phyloP scores from a whole-genome alignment of 164 flowering plant species.

The Aristolochia fimbriata region DNA sequence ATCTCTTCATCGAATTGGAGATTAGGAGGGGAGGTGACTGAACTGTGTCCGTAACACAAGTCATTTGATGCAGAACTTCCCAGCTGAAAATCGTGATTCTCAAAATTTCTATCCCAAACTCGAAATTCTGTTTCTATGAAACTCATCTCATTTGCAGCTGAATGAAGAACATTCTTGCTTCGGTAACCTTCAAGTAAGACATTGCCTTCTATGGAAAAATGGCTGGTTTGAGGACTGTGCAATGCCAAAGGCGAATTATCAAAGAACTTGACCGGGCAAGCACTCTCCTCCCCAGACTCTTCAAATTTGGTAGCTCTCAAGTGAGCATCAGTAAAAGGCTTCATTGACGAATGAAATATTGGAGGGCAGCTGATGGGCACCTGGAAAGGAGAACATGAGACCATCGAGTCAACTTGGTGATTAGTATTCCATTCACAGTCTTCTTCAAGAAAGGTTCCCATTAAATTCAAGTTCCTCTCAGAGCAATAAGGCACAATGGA shows the following conservation, averaged over 20 bases:
- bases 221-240: not conserved
- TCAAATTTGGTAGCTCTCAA: not conserved
- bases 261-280: not conserved
- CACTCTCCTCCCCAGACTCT: not conserved
- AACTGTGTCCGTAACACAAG: too few species aligned
- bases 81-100: not conserved
- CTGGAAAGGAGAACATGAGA: not conserved
- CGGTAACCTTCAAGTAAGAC: not conserved
- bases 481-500: not conserved
- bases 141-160: not conserved
- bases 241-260: not conserved
- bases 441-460: not conserved
- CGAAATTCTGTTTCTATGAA: not conserved
- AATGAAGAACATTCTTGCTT: not conserved
- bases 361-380: not conserved
- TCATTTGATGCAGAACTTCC: not conserved
- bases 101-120: not conserved
- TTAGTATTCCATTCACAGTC: not conserved
- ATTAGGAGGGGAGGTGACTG: not conserved
- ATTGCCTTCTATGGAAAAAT: not conserved
- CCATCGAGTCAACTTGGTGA: not conserved
- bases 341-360: not conserved
- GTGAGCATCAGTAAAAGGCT: not conserved
- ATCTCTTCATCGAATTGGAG: not conserved
- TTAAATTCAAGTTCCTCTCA: not conserved